Evolutionary conservation across 331 rosid genomes (phyloP).

Genomic region (Acacia pycnantha): DNA sequence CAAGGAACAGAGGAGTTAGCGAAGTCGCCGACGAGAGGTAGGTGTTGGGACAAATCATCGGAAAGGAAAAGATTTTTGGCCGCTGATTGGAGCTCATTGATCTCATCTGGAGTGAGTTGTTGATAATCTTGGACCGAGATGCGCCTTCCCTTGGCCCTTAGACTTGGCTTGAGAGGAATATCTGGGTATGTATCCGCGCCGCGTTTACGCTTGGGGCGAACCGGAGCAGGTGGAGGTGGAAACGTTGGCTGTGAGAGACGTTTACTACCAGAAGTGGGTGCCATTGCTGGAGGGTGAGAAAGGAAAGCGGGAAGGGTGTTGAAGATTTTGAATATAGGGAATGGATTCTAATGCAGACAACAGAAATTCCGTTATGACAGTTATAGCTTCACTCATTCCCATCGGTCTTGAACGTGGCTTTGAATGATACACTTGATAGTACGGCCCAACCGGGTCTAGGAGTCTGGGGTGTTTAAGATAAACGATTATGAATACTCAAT

Average conservation of each 20-base stretch:
- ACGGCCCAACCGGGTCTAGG: no score
- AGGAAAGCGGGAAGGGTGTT: not conserved
- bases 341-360: not conserved
- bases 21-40: not conserved
- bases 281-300: not conserved
- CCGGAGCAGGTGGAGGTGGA: not conserved
- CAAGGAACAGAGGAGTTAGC: not conserved
- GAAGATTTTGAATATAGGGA: not conserved
- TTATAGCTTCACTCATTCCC: not conserved
- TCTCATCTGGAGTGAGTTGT: not conserved
- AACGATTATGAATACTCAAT: no score
- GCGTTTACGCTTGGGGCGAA: not conserved
- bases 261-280: not conserved
- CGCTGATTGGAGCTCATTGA: not conserved
- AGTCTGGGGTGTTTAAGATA: no score
- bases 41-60: not conserved
- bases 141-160: not conserved
- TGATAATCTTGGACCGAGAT: not conserved
- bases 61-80: not conserved
- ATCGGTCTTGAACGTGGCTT: no score
- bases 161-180: not conserved
- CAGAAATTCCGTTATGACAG: slow-evolving; percentile 2
- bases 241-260: not conserved
- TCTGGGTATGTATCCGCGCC: not conserved
- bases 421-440: no score